Percentiles rank a stretch among this genome's conserved stretches.
These are phyloP conservation scores for Zygosaccharomyces bisporus DNA, from an alignment of 805 yeast species.

Conservation along the genomic window DNA sequence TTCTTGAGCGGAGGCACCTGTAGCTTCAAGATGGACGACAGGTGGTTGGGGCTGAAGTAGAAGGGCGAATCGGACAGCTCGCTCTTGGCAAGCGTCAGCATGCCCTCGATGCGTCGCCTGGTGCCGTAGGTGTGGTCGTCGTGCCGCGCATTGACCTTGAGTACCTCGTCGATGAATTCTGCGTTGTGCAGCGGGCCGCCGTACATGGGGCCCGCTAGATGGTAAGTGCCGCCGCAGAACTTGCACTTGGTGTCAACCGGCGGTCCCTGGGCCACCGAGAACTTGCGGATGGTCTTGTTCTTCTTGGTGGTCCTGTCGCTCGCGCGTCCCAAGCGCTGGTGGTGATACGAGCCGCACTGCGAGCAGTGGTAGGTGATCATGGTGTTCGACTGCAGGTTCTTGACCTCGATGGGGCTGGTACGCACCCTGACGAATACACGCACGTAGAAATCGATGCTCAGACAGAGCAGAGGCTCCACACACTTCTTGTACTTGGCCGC, in stretches of 20 bases:
- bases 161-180: slow-evolving; percentile 61
- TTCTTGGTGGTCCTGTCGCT: slow-evolving; percentile 42
- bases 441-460: slow-evolving; percentile 90
- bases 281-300: slow-evolving; percentile 42
- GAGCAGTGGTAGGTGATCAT: slow-evolving; percentile 79
- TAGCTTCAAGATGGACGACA: slow-evolving; percentile 72
- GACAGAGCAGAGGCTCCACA: slow-evolving; percentile 79
- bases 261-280: slow-evolving; percentile 62
- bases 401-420: slow-evolving; percentile 77
- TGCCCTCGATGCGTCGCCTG: slow-evolving; percentile 79
- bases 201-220: slow-evolving; percentile 97
- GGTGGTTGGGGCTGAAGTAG: slow-evolving; percentile 74
- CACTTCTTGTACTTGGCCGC: slow-evolving; percentile 88
- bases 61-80: slow-evolving; percentile 69
- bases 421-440: slow-evolving; percentile 77
- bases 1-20: slow-evolving; percentile 77
- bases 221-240: slow-evolving; percentile 63
- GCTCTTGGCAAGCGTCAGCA: slow-evolving; percentile 76
- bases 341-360: slow-evolving; percentile 73
- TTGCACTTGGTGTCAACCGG: slow-evolving; percentile 59
- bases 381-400: slow-evolving; percentile 69
- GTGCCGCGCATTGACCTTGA: slow-evolving; percentile 50
- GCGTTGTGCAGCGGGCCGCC: slow-evolving; percentile 71
- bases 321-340: slow-evolving; percentile 72
- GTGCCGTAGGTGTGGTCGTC: slow-evolving; percentile 68